These are phyloP conservation scores for Fonsecaea pugnacius DNA, from an alignment of 2,329 filamentous ascomycete species.

Conservation along the genomic window DNA sequence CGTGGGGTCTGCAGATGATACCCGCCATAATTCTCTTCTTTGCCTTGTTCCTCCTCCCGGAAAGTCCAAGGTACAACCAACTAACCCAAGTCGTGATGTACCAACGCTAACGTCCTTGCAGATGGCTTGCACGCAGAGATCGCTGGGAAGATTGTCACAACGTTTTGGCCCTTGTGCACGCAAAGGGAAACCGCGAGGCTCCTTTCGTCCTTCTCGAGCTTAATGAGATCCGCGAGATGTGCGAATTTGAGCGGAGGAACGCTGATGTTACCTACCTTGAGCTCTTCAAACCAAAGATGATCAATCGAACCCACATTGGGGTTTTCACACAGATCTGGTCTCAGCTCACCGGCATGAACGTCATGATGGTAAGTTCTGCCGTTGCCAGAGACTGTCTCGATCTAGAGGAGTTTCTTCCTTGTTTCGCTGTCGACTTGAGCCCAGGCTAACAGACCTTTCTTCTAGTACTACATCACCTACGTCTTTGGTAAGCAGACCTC, in stretches of 20 bases:
- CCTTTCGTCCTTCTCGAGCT: conserved; percentile 71
- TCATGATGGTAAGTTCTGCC: conserved; percentile 1
- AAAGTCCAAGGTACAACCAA: conserved; percentile 61
- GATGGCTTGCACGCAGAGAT: conserved; percentile 67
- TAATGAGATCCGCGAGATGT: conserved; percentile 72
- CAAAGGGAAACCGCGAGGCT: conserved; percentile 66
- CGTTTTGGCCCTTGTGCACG: conserved; percentile 63
- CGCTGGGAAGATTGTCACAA: conserved; percentile 60
- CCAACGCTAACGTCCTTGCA: conserved; percentile 43
- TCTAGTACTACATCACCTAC: conserved; percentile 56
- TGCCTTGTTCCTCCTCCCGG: conserved; percentile 65
- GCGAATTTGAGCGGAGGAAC: conserved; percentile 73
- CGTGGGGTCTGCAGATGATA: conserved; percentile 68
- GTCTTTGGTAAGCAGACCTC: conserved; percentile 24
- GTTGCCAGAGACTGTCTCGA: neutral
- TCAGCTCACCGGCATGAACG: conserved; percentile 73
- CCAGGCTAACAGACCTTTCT: conserved; percentile 41
- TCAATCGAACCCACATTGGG: conserved; percentile 73
- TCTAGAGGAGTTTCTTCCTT: neutral
- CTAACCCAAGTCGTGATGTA: neutral
- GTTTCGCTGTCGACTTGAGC: neutral
- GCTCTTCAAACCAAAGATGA: conserved; percentile 73
- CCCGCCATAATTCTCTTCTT: conserved; percentile 62
- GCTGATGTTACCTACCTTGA: conserved; percentile 72
- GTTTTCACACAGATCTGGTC: conserved; percentile 76